Conservation (phyloP, 768 basidiomycete species). For the Trichaptum fuscoviolaceum region DNA sequence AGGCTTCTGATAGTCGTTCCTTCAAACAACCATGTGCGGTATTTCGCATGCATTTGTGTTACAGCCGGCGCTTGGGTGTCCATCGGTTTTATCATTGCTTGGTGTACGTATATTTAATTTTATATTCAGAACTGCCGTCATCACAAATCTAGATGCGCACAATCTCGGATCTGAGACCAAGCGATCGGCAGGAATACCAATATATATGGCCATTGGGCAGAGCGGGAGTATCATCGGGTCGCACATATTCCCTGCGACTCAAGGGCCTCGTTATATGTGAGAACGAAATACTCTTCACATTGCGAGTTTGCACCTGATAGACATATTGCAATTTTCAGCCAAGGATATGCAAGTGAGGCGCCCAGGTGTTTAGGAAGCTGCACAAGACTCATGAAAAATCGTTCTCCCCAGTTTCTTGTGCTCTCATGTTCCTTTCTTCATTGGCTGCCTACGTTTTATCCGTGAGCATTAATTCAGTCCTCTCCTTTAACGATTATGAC, state of each 20-base stretch:
- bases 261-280: constrained; percentile 35
- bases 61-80: neutral
- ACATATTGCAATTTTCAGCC: neutral
- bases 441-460: constrained; percentile 16
- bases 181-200: constrained; percentile 35
- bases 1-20: neutral
- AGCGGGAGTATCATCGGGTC: constrained; percentile 35
- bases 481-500: neutral
- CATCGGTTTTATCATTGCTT: neutral
- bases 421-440: constrained; percentile 16
- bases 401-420: constrained; percentile 17
- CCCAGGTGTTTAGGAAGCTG: neutral
- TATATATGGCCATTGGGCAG: constrained; percentile 39
- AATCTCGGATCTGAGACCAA: constrained; percentile 42
- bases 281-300: constrained; percentile 2
- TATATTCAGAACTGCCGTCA: neutral
- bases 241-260: constrained; percentile 35
- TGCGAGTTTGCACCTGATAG: neutral
- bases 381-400: constrained; percentile 13
- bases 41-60: neutral
- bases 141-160: constrained; percentile 19
- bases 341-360: neutral
- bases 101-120: neutral
- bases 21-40: neutral
- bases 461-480: constrained; percentile 7